Conservation (phyloP, 2,329 filamentous ascomycete species). For the Purpureocillium lavendulum region DNA sequence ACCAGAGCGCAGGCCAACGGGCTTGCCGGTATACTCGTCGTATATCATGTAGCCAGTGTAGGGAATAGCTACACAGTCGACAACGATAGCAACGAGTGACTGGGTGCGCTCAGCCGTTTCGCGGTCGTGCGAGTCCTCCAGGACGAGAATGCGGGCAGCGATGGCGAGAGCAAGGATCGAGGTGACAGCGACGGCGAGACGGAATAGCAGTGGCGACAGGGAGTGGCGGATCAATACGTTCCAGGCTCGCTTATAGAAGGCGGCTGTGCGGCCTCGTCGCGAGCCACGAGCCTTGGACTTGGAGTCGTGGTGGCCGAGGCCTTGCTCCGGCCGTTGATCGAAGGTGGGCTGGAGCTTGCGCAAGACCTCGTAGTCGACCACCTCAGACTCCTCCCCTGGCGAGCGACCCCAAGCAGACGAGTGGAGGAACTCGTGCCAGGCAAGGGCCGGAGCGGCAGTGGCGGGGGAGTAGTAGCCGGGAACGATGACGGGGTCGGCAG, state of each 20-base stretch:
- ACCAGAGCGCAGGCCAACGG: constrained; percentile 75
- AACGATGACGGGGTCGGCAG: constrained; percentile 51
- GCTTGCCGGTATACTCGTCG: constrained; percentile 93
- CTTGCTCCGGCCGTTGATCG: constrained; percentile 26
- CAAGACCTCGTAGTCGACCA: constrained; percentile 37
- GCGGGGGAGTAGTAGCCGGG: constrained; percentile 25
- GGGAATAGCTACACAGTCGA: constrained; percentile 80
- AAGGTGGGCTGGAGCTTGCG: constrained; percentile 39
- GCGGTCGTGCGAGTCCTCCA: constrained; percentile 37
- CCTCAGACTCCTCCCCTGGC: constrained; percentile 36
- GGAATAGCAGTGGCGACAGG: constrained; percentile 77
- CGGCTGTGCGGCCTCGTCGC: constrained; percentile 19
- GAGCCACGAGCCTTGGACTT: constrained; percentile 11
- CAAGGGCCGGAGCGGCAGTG: too few relatives aligned
- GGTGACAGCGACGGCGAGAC: constrained; percentile 73
- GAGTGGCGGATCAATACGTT: constrained; percentile 68
- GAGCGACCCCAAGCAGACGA: constrained; percentile 44
- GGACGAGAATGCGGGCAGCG: constrained; percentile 63
- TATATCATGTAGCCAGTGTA: constrained; percentile 92
- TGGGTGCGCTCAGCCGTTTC: constrained; percentile 56
- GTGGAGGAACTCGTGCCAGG: constrained; percentile 41
- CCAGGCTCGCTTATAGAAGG: constrained; percentile 50
- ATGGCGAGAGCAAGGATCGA: constrained; percentile 76
- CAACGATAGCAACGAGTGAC: constrained; percentile 78
- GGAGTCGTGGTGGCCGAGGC: constrained; percentile 18